Evolutionary conservation across 257 asterid species (phyloP).

Genomic region (Eustoma russellianum): DNA sequence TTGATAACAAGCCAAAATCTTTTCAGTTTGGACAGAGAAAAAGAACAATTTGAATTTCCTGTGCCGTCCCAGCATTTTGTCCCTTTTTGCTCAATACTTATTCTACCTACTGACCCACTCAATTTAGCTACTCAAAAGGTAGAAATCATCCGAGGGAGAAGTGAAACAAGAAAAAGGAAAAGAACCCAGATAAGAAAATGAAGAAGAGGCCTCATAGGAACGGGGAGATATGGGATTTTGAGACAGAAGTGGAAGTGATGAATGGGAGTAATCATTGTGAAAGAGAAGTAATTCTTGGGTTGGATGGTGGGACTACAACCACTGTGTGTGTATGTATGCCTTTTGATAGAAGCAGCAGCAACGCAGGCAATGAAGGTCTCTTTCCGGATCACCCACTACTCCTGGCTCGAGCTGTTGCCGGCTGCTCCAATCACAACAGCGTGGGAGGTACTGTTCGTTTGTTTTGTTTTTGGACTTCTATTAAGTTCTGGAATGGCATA

Average conservation of each 20-base stretch:
- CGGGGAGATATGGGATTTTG: conserved; percentile 29
- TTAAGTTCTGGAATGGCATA: not conserved
- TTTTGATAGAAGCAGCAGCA: conserved; percentile 20
- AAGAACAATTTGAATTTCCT: too few relatives aligned
- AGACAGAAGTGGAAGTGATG: conserved; percentile 13
- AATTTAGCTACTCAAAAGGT: too few relatives aligned
- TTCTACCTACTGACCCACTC: too few relatives aligned
- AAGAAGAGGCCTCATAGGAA: conserved; percentile 29
- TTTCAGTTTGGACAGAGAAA: too few relatives aligned
- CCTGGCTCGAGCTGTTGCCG: conserved; percentile 71
- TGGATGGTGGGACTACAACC: conserved; percentile 72
- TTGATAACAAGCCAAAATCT: too few relatives aligned
- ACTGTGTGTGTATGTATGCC: conserved; percentile 76
- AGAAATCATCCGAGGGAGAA: too few relatives aligned
- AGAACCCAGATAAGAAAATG: conserved; percentile 1
- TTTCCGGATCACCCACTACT: conserved; percentile 59
- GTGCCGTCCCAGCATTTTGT: too few relatives aligned
- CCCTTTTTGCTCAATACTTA: too few relatives aligned
- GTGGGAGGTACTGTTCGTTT: conserved; percentile 48
- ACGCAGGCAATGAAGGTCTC: conserved; percentile 10
- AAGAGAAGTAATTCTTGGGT: conserved; percentile 49
- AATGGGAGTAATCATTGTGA: not conserved
- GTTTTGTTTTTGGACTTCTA: not conserved
- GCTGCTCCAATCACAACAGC: conserved; percentile 78
- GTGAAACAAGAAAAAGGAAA: too few relatives aligned